These are phyloP conservation scores for Sphaerulina populicola DNA, from an alignment of 2,329 filamentous ascomycete genomes.

Conservation along the genomic window DNA sequence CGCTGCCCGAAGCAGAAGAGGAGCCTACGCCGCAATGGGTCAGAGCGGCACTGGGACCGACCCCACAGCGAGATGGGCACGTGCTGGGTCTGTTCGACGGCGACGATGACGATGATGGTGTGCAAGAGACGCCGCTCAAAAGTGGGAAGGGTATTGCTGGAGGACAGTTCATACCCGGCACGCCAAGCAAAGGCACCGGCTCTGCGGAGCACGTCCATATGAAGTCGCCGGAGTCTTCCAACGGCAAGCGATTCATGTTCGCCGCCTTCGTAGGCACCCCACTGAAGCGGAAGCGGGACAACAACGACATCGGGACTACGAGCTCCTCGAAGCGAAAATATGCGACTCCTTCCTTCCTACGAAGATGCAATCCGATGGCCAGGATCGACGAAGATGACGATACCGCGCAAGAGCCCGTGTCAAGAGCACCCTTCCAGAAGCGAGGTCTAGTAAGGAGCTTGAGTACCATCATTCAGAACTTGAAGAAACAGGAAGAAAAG, in stretches of 20 bases:
- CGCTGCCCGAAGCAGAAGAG: conserved; percentile 27
- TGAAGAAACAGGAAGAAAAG: conserved; percentile 63
- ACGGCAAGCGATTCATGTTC: conserved; percentile 51
- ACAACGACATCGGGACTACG: conserved; percentile 29
- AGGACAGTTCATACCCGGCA: conserved; percentile 33
- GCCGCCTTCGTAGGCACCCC: conserved; percentile 58
- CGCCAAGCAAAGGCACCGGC: conserved; percentile 32
- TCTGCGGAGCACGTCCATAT: conserved; percentile 16
- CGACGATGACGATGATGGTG: conserved; percentile 39
- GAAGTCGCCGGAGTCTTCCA: conserved; percentile 45
- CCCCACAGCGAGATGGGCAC: conserved; percentile 68
- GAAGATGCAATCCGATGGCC: conserved; percentile 43
- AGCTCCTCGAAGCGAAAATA: conserved; percentile 38
- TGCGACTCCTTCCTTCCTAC: conserved; percentile 63
- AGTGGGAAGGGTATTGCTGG: not conserved
- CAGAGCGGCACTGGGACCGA: conserved; percentile 53
- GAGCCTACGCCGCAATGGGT: conserved; percentile 29
- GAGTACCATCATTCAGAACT: conserved; percentile 63
- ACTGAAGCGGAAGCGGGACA: conserved; percentile 42
- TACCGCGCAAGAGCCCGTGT: conserved; percentile 8
- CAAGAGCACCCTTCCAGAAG: conserved; percentile 36
- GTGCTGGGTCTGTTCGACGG: conserved; percentile 72
- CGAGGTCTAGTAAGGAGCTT: conserved; percentile 54
- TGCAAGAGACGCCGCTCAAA: conserved; percentile 19
- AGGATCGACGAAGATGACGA: conserved; percentile 52